Evolutionary conservation across 768 basidiomycete species (phyloP), one percentile per base, ranked within the genome.

Genomic region (Mycena kentingensis): DNA sequence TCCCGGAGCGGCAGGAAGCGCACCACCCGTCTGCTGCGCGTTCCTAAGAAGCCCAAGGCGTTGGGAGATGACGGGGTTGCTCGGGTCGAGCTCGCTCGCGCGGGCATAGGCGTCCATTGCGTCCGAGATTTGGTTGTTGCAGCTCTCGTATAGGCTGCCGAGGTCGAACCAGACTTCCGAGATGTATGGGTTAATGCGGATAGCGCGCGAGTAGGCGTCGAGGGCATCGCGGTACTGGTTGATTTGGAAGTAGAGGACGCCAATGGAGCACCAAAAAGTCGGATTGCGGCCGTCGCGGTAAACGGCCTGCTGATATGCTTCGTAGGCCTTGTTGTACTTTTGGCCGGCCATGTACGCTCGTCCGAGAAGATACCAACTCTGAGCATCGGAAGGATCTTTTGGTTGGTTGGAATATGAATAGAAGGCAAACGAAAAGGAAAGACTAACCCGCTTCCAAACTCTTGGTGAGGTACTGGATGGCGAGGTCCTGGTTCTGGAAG

Each of bases 201-300:
- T 98, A 11, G 97, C 97, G 15, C 96, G 90, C 25, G 97, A 98
- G 71, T 99, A 99, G 10, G 97, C 97, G 65, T 99, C 97, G 31
- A 99, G 85, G 2, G 96, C 96, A 65, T 99, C 97, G 46, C 95
- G 93, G 76, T 92, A 99, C 67, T 99, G 97, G 72, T 98, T 98
- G 77, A 99, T 98, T 68, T 99, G 95, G 80, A 97, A 99, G 69
- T 99, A 99, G 1, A 99, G 81, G 1, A 99, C 97, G 41, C 97
- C 97, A 64, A 99, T 99, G 21, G 93, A 96, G 68, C 96, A 98
- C 97, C 97, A 98, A 72, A 98, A 99, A 0, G 97, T 98, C 0
- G 97, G 97, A 67, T 98, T 99, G 52, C 94, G 91, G 19, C 96
- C 97, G 64, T 99, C 97, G 47, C 96, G 90, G 72, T 98, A 98